Evolutionary conservation across 1,284 basidiomycete species (phyloP).

Genomic region (Grifola frondosa): DNA sequence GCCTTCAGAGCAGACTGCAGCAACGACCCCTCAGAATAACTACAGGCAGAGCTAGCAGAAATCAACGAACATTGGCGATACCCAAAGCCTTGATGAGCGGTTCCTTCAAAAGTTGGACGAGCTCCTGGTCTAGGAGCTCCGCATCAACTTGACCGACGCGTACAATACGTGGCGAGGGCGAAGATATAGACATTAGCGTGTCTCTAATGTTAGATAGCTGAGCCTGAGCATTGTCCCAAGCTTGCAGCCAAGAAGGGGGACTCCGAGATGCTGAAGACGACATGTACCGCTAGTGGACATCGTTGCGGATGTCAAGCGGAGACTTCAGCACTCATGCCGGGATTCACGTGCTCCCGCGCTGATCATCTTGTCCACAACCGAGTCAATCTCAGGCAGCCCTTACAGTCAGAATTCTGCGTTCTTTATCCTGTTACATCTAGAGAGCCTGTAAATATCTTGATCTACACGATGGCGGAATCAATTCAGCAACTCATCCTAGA

Average conservation of each 20-base stretch:
- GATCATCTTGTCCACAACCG: constrained; percentile 16
- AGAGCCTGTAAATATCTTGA: background rate
- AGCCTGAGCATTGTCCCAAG: constrained; percentile 62
- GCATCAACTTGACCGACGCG: constrained; percentile 94
- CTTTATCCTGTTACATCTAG: background rate
- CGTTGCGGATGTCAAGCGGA: constrained; percentile 10
- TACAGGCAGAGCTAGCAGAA: background rate
- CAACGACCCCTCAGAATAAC: constrained; percentile 3
- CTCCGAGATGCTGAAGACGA: constrained; percentile 18
- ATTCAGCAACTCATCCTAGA: constrained; percentile 82
- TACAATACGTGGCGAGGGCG: constrained; percentile 49
- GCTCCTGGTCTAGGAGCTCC: constrained; percentile 88
- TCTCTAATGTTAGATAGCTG: constrained; percentile 47
- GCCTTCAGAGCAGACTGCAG: constrained; percentile 59
- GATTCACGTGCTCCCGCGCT: constrained; percentile 16
- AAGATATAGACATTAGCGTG: constrained; percentile 32
- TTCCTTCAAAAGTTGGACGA: constrained; percentile 80
- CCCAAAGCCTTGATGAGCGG: constrained; percentile 80
- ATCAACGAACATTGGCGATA: constrained; percentile 60
- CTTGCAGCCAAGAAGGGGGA: constrained; percentile 50
- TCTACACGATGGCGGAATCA: constrained; percentile 63
- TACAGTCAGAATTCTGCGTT: constrained; percentile 5
- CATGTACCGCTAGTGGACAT: constrained; percentile 19
- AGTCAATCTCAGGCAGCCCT: constrained; percentile 15
- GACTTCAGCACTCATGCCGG: constrained; percentile 3